Percentiles rank a stretch among this genome's conserved stretches.
Conservation (phyloP, 1,139 yeast species). For the Pichia sp. region DNA sequence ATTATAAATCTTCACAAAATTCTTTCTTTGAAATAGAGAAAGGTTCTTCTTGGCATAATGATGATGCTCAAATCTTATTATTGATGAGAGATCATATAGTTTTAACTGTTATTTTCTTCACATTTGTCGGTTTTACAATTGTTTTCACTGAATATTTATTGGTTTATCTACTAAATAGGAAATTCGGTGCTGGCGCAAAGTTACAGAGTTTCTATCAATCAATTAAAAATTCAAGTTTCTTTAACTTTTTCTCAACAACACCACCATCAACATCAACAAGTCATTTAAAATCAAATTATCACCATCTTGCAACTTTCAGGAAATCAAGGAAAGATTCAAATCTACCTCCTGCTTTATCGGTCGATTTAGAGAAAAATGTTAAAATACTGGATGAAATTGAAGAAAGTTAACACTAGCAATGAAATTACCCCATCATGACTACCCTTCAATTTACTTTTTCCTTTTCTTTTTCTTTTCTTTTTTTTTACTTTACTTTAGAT, state of each 20-base stretch:
- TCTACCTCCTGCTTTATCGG: conserved; percentile 33
- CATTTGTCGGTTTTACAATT: conserved; percentile 47
- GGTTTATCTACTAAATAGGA: conserved; percentile 10
- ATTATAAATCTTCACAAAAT: conserved; percentile 48
- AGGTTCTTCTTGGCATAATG: conserved; percentile 87
- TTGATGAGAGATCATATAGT: conserved; percentile 63
- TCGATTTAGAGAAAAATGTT: conserved; percentile 33
- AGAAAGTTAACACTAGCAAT: conserved; percentile 9
- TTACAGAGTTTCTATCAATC: no score
- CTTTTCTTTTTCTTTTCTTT: background rate
- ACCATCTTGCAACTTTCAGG: no score
- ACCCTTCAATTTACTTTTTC: background rate
- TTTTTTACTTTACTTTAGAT: no score
- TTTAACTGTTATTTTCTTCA: conserved; percentile 62
- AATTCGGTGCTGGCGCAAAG: background rate
- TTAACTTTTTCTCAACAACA: no score
- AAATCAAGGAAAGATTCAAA: conserved; percentile 47
- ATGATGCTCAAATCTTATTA: conserved; percentile 73
- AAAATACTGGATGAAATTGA: conserved; percentile 14
- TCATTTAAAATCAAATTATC: no score
- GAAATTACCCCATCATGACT: no score
- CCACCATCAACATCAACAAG: background rate
- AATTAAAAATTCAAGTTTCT: no score
- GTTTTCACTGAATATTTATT: conserved; percentile 58
- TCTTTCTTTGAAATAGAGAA: conserved; percentile 66